These are phyloP conservation scores for Circinella umbellata DNA, from an alignment of 371 early-diverging fungal species.

Conservation along the genomic window DNA sequence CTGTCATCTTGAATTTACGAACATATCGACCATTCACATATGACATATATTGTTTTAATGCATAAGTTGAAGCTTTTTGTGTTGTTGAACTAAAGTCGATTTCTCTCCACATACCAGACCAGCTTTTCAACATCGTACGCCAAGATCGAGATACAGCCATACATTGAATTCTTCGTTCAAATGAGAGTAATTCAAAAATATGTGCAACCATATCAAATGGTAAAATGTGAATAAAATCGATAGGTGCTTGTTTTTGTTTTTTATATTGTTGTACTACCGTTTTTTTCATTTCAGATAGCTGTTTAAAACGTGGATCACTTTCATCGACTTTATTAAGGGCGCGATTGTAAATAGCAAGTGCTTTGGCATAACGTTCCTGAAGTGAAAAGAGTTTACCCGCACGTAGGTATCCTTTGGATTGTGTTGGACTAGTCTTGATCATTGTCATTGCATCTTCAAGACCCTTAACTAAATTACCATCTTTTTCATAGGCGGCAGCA, in stretches of 20 bases:
- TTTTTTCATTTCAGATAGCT: constrained; percentile 14
- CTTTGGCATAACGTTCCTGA: constrained; percentile 23
- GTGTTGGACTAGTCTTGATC: constrained; percentile 28
- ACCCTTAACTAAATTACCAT: constrained; percentile 25
- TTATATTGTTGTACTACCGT: constrained; percentile 5
- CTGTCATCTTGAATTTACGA: constrained; percentile 18
- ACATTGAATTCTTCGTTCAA: constrained; percentile 40
- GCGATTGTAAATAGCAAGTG: constrained; percentile 27
- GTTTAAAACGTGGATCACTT: constrained; percentile 28
- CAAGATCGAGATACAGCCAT: constrained; percentile 39
- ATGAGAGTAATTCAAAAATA: constrained; percentile 39
- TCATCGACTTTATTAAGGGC: constrained; percentile 23
- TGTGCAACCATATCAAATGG: constrained; percentile 40
- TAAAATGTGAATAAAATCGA: constrained; percentile 32
- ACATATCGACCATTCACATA: constrained; percentile 36
- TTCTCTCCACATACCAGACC: constrained; percentile 48
- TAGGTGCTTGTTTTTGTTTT: neutral
- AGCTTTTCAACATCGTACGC: constrained; percentile 30
- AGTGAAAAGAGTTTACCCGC: constrained; percentile 33
- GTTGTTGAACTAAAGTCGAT: constrained; percentile 25
- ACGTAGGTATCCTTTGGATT: constrained; percentile 45
- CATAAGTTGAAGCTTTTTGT: constrained; percentile 12
- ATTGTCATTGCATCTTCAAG: constrained; percentile 32
- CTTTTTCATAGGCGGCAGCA: constrained; percentile 38
- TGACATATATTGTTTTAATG: constrained; percentile 29